These are phyloP conservation scores for Solanum chacoense DNA, from an alignment of 305 asterid species.

Conservation along the genomic window DNA sequence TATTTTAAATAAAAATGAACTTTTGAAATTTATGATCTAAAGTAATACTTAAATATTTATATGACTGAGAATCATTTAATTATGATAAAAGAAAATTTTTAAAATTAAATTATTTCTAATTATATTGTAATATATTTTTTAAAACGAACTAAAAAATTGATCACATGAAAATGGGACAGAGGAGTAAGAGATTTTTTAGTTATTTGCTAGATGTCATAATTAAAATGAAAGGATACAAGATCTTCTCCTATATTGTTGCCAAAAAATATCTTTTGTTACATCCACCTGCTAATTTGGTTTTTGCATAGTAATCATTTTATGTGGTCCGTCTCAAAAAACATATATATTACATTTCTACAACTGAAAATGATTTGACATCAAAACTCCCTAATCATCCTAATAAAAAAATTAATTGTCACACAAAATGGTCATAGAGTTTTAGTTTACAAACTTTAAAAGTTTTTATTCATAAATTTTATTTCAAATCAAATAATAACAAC, in stretches of 20 bases:
- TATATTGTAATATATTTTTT: too few species aligned
- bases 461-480: not conserved
- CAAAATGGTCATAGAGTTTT: not conserved
- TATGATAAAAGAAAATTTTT: rapidly evolving
- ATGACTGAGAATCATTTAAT: rapidly evolving
- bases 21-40: rapidly evolving
- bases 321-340: too few species aligned
- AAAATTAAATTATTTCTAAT: too few species aligned
- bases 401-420: not conserved
- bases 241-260: not conserved
- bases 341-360: too few species aligned
- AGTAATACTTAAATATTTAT: too few species aligned
- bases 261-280: not conserved
- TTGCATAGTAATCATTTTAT: not conserved
- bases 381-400: not conserved
- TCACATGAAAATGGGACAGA: not conserved
- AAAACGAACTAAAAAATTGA: too few species aligned
- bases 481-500: too few species aligned
- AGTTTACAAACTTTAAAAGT: not conserved
- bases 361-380: not conserved
- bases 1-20: too few species aligned
- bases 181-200: not conserved
- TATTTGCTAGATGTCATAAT: not conserved
- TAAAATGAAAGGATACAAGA: not conserved
- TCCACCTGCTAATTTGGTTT: not conserved